These are phyloP conservation scores for Glomus cerebriforme DNA, from an alignment of 192 early-diverging fungal genomes.

Conservation along the genomic window DNA sequence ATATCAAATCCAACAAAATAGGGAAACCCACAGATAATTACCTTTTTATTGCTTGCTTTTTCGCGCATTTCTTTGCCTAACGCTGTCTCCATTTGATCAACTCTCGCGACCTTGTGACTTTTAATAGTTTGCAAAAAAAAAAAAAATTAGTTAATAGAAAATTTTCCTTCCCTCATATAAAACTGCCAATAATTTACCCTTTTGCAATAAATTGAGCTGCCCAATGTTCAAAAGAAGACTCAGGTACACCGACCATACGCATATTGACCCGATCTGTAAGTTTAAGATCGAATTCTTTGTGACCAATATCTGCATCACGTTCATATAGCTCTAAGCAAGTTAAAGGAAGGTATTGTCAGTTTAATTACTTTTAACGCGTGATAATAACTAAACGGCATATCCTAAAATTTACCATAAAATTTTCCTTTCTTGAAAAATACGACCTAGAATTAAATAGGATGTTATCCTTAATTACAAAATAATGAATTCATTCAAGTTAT, in stretches of 20 bases:
- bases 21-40: background rate
- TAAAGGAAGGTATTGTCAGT: background rate
- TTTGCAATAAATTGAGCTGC: slow-evolving; percentile 93
- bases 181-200: slow-evolving; percentile 56
- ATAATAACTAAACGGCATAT: background rate
- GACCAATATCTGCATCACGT: slow-evolving; percentile 96
- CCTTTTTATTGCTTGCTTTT: slow-evolving; percentile 48
- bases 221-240: slow-evolving; percentile 93
- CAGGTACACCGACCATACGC: slow-evolving; percentile 98
- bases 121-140: background rate
- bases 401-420: slow-evolving; percentile 65
- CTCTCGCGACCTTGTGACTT: slow-evolving; percentile 84
- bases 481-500: background rate
- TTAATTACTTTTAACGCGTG: background rate
- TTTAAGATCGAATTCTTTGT: slow-evolving; percentile 94
- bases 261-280: slow-evolving; percentile 97
- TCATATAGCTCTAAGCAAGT: slow-evolving; percentile 87
- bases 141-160: background rate
- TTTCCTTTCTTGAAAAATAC: slow-evolving; percentile 99
- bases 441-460: slow-evolving; percentile 33
- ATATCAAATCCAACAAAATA: too few species aligned
- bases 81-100: slow-evolving; percentile 96
- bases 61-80: slow-evolving; percentile 93
- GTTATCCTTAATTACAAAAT: background rate
- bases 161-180: background rate